Evolutionary conservation across 75 land plant species (phyloP), one percentile per base, ranked within the genome.

Genomic region (Gnetum montanum): DNA sequence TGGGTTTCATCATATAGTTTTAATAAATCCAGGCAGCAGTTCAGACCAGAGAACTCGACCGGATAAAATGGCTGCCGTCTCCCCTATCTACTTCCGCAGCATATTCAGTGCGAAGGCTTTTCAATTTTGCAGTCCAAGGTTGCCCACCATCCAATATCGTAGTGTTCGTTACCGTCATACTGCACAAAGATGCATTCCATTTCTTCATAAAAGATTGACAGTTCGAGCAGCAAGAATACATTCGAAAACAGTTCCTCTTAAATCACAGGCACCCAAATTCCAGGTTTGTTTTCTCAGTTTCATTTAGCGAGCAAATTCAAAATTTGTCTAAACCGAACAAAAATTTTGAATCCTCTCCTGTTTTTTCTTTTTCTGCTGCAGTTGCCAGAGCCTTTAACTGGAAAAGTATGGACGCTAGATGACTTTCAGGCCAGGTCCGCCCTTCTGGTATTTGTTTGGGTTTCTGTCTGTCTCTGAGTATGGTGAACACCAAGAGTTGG

Each of bases 331-430:
- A 4, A 22, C 33, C 20, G 19, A 33, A 20, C 28, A 28, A 3
- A 20, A 8, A 34, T n/a, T n/a, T n/a, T n/a, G n/a, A n/a, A n/a
- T n/a, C n/a, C n/a, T n/a, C n/a, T n/a, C n/a, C n/a, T n/a, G 34
- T 22, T 2, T 23, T 34, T 53, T 20, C 18, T 26, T 4, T 41
- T 15, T 41, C 13, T 41, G 16, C n/a, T 53, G 37, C 34, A 88
- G 94, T 70, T 88, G 19, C 74, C 81, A 37, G 95, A 89, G 71
- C 90, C 95, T 34, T 68, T 89, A 47, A 85, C 86, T 4, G 90
- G 90, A 52, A 85, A 70, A 67, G 45, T 59, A 29, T 85, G 95
- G 86, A 76, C 53, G 38, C 63, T 85, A 60, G 86, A 85, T 8
- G 95, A 89, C 46, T 89, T 89, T 49, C 82, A 89, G 59, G 31